Conservation (phyloP, 2,329 filamentous ascomycete species). For the Colletotrichum godetiae region DNA sequence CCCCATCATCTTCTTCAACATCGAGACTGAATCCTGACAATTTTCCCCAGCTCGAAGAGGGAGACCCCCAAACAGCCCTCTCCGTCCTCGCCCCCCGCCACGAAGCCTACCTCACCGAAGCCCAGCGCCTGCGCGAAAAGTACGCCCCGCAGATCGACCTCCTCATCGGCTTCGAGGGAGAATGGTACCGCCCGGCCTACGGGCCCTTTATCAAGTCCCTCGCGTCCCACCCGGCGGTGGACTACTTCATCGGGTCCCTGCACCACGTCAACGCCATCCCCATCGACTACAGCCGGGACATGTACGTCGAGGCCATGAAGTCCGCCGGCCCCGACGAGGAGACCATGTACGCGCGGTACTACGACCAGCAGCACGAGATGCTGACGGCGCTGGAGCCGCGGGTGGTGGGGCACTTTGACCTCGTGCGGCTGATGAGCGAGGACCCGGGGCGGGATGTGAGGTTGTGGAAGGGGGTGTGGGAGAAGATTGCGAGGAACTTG, state of each 20-base stretch:
- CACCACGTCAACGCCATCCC: slow-evolving; percentile 90
- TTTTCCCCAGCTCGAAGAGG: slow-evolving; percentile 59
- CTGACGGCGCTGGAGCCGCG: slow-evolving; percentile 76
- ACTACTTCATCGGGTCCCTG: slow-evolving; percentile 93
- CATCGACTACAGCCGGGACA: slow-evolving; percentile 83
- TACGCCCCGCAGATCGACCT: slow-evolving; percentile 81
- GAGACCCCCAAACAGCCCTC: slow-evolving; percentile 60
- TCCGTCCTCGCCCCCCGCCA: slow-evolving; percentile 66
- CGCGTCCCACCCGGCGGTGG: slow-evolving; percentile 71
- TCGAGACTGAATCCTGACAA: slow-evolving; percentile 34
- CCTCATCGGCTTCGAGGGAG: slow-evolving; percentile 90
- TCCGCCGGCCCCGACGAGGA: slow-evolving; percentile 70
- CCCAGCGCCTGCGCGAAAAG: slow-evolving; percentile 74
- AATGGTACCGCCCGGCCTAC: slow-evolving; percentile 85
- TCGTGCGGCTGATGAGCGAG: slow-evolving; percentile 83
- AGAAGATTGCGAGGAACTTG: slow-evolving; percentile 79
- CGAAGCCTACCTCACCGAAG: slow-evolving; percentile 80
- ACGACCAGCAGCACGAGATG: slow-evolving; percentile 89
- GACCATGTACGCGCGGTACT: slow-evolving; percentile 83
- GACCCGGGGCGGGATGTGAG: slow-evolving; percentile 72
- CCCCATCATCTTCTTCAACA: background rate
- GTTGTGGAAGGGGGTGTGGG: slow-evolving; percentile 75
- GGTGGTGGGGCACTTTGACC: slow-evolving; percentile 93
- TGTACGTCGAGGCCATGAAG: slow-evolving; percentile 74
- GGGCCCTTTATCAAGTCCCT: slow-evolving; percentile 67